Conservation (phyloP, 2,329 filamentous ascomycete genomes). For the Colletotrichum plurivorum region DNA sequence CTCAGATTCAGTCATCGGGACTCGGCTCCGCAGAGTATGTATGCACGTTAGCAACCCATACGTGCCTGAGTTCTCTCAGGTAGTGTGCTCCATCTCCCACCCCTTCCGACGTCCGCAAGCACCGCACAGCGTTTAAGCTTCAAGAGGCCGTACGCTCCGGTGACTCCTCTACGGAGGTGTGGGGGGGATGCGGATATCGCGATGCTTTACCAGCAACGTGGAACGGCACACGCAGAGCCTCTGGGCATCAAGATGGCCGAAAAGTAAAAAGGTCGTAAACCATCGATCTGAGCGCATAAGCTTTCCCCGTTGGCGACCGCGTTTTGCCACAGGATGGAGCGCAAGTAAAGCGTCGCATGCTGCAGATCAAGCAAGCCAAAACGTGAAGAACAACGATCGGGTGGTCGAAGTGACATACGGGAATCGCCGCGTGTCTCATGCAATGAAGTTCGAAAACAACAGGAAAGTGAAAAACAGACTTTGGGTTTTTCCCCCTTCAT, state of each 20-base stretch:
- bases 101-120: background rate
- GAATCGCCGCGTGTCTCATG: constrained; percentile 14
- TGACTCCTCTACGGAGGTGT: constrained; percentile 9
- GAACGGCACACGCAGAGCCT: background rate
- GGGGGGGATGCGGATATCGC: background rate
- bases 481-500: background rate
- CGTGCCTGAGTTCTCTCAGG: too few relatives aligned
- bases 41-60: background rate
- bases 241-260: background rate
- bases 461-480: background rate
- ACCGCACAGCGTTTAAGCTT: constrained; percentile 3
- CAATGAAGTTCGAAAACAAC: constrained; percentile 9
- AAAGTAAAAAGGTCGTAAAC: background rate
- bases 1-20: constrained; percentile 16
- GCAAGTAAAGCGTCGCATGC: constrained; percentile 22
- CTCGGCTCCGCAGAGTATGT: background rate
- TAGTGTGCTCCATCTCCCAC: too few relatives aligned
- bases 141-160: background rate
- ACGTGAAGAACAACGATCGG: constrained; percentile 6
- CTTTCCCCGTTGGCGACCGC: constrained; percentile 10
- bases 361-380: constrained; percentile 36
- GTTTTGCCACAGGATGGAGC: constrained; percentile 4
- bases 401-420: background rate
- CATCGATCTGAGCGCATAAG: background rate
- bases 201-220: background rate